A percentile compares a stretch with the other conserved stretches of the same genome.
phyloP scores from a whole-genome alignment of 306 rosid species.

The Castanea crenata region DNA sequence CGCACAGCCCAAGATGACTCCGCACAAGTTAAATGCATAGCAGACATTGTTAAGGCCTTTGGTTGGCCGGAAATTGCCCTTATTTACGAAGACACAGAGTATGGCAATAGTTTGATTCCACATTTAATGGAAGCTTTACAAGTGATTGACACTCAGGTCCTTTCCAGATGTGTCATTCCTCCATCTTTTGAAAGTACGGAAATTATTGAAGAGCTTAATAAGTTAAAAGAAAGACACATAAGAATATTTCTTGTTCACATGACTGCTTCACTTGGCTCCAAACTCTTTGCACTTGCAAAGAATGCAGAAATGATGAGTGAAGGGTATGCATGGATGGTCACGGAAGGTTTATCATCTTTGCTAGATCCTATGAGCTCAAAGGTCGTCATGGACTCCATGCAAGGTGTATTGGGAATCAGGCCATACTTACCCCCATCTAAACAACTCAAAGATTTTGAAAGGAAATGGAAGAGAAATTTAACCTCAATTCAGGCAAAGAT shows the following conservation, averaged over 20 bases:
- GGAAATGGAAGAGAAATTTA: constrained; percentile 4
- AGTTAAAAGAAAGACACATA: background rate
- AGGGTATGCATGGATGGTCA: constrained; percentile 26
- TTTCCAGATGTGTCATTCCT: constrained; percentile 20
- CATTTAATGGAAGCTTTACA: constrained; percentile 24
- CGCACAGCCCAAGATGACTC: constrained; percentile 24
- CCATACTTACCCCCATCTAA: background rate
- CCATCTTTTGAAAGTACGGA: background rate
- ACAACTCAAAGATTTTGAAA: constrained; percentile 15
- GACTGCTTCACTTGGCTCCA: constrained; percentile 14
- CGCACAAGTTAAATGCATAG: constrained; percentile 27
- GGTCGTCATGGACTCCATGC: constrained; percentile 27
- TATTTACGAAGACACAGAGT: constrained; percentile 38
- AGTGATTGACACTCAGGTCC: constrained; percentile 3
- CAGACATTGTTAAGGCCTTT: constrained; percentile 20
- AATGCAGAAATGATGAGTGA: constrained; percentile 21
- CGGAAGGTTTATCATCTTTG: constrained; percentile 23
- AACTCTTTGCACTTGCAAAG: constrained; percentile 28
- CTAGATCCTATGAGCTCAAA: constrained; percentile 5
- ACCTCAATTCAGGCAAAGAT: background rate
- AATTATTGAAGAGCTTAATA: constrained; percentile 19
- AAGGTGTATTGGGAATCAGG: constrained; percentile 45
- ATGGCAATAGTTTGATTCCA: constrained; percentile 38
- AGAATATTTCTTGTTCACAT: constrained; percentile 39
- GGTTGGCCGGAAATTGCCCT: constrained; percentile 36